These are phyloP conservation scores for Chytriomyces hyalinus DNA, from an alignment of 192 early-diverging fungal genomes.

Conservation along the genomic window DNA sequence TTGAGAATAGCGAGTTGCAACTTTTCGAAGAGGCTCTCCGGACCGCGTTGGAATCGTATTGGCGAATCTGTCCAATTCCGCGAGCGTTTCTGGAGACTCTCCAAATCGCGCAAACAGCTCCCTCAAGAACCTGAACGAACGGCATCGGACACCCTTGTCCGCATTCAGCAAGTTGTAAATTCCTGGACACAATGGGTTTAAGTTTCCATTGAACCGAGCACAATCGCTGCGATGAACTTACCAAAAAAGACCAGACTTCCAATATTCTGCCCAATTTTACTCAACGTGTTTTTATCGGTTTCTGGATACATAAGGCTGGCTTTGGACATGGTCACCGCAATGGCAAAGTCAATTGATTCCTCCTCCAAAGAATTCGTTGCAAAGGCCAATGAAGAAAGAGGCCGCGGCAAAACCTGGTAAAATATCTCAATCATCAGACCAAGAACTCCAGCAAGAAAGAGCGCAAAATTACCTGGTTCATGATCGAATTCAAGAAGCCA, in stretches of 20 bases:
- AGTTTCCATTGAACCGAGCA: neutral
- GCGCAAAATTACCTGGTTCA: constrained; percentile 31
- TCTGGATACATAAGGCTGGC: constrained; percentile 41
- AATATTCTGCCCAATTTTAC: constrained; percentile 47
- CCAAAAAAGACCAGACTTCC: constrained; percentile 58
- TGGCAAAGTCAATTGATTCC: constrained; percentile 34
- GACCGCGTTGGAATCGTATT: neutral
- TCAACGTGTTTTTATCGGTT: constrained; percentile 36
- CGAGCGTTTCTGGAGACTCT: constrained; percentile 20
- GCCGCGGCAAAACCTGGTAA: constrained; percentile 24
- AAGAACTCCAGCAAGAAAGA: constrained; percentile 5
- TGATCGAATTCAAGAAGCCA: constrained; percentile 40
- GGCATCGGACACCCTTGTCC: constrained; percentile 40
- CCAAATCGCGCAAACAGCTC: constrained; percentile 53
- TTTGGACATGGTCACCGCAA: neutral
- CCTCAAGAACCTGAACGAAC: constrained; percentile 47
- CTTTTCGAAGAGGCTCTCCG: constrained; percentile 22
- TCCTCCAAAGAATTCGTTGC: constrained; percentile 29
- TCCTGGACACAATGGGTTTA: constrained; percentile 25
- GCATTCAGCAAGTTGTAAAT: constrained; percentile 51
- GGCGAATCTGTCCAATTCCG: constrained; percentile 21
- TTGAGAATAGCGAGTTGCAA: constrained; percentile 32
- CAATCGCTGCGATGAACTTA: neutral
- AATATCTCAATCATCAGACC: neutral
- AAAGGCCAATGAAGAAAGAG: constrained; percentile 19